Evolutionary conservation across 495 filamentous ascomycete genomes (phyloP).

Genomic region (Penicillium robsamsonii): DNA sequence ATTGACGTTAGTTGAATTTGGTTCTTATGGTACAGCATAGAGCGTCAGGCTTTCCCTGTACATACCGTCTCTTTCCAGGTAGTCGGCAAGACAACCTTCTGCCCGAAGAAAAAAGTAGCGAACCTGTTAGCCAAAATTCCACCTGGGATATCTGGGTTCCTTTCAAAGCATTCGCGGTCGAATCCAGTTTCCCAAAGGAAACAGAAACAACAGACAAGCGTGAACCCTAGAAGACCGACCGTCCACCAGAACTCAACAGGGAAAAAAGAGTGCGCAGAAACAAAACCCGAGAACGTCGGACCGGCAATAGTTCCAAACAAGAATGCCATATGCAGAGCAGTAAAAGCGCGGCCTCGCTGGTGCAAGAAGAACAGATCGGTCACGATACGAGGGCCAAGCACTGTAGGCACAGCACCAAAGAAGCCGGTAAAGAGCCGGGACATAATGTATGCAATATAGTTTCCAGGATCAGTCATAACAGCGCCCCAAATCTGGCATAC

Average conservation of each 20-base stretch:
- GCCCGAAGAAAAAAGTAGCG: slow-evolving; percentile 47
- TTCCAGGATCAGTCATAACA: slow-evolving; percentile 38
- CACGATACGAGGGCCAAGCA: slow-evolving; percentile 40
- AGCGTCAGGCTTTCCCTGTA: background rate
- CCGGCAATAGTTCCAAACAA: slow-evolving; percentile 42
- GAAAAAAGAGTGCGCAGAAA: slow-evolving; percentile 41
- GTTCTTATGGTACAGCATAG: background rate
- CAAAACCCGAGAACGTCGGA: slow-evolving; percentile 47
- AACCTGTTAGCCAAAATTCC: slow-evolving; percentile 38
- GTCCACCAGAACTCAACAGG: slow-evolving; percentile 53
- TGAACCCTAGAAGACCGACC: slow-evolving; percentile 38
- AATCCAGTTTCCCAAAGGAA: slow-evolving; percentile 49
- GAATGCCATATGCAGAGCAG: slow-evolving; percentile 39
- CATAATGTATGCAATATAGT: slow-evolving; percentile 45
- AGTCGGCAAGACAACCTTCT: slow-evolving; percentile 28
- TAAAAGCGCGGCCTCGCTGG: slow-evolving; percentile 46
- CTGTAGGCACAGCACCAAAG: slow-evolving; percentile 39
- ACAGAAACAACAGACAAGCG: slow-evolving; percentile 42
- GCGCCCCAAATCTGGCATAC: slow-evolving; percentile 42
- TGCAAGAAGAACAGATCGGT: slow-evolving; percentile 49
- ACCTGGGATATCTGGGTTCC: slow-evolving; percentile 21
- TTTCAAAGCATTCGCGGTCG: slow-evolving; percentile 19
- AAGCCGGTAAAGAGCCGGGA: slow-evolving; percentile 44
- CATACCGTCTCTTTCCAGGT: slow-evolving; percentile 32
- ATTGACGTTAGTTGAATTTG: background rate